phyloP scores from a whole-genome alignment of 306 rosid species.

The Castanea mollissima region DNA sequence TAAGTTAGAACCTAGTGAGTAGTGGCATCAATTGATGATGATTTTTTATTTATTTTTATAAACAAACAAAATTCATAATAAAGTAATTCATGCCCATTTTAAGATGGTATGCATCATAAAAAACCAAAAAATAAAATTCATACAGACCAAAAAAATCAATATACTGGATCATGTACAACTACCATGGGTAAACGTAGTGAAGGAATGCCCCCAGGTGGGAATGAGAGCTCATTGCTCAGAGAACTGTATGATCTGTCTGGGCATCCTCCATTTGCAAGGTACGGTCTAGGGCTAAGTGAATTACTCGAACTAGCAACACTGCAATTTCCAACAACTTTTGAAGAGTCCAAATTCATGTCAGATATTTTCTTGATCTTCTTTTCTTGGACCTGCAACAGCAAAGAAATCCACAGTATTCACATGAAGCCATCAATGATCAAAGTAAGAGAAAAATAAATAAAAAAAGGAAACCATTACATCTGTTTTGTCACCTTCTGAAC shows the following conservation, averaged over 20 bases:
- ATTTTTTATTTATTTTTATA: too few relatives aligned
- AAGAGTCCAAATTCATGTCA: slow-evolving; percentile 79
- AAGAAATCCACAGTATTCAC: slow-evolving; percentile 14
- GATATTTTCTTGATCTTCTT: slow-evolving; percentile 94
- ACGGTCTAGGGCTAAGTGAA: slow-evolving; percentile 51
- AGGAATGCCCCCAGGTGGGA: slow-evolving; percentile 80
- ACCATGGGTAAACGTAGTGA: slow-evolving; percentile 81
- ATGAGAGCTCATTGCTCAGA: slow-evolving; percentile 59
- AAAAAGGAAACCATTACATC: neutral
- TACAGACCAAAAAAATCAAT: neutral
- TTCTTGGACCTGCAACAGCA: slow-evolving; percentile 78
- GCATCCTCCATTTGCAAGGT: slow-evolving; percentile 83
- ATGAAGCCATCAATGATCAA: slow-evolving; percentile 19
- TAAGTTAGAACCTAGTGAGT: neutral
- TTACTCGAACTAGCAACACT: slow-evolving; percentile 80
- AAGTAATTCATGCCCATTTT: neutral
- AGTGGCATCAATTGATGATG: neutral
- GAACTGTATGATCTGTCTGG: slow-evolving; percentile 52
- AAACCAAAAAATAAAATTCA: neutral
- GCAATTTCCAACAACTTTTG: slow-evolving; percentile 74
- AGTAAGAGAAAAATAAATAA: slow-evolving; percentile 12
- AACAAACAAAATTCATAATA: neutral
- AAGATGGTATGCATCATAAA: neutral
- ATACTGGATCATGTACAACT: slow-evolving; percentile 47
- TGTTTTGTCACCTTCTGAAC: neutral